Conservation (phyloP, 768 basidiomycete species). For the Suillus weaverae region DNA sequence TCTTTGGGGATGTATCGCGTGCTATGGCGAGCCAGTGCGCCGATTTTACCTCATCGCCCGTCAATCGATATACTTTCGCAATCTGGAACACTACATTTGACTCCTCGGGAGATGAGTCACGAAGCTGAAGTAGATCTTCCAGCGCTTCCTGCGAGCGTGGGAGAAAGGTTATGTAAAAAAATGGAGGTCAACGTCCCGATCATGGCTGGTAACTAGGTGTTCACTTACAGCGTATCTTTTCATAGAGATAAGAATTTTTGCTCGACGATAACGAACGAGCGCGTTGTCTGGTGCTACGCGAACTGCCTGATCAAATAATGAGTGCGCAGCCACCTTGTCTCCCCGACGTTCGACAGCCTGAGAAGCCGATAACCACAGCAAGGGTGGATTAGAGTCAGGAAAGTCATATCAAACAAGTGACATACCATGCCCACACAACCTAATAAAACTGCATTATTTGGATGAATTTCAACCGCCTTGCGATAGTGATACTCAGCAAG, state of each 20-base stretch:
- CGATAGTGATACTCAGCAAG: conserved; percentile 97
- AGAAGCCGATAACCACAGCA: conserved; percentile 16
- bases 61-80: conserved; percentile 83
- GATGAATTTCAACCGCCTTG: conserved; percentile 89
- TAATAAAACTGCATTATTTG: conserved; percentile 91
- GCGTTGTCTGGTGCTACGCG: conserved; percentile 83
- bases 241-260: conserved; percentile 85
- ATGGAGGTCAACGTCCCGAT: conserved; percentile 23
- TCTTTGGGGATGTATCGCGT: conserved; percentile 93
- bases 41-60: conserved; percentile 77
- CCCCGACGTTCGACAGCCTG: conserved; percentile 90
- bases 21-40: conserved; percentile 86
- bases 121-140: conserved; percentile 75
- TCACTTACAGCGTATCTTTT: conserved; percentile 76
- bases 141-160: conserved; percentile 64
- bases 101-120: conserved; percentile 87
- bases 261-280: conserved; percentile 90
- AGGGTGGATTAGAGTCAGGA: conserved; percentile 7
- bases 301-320: conserved; percentile 80
- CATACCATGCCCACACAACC: conserved; percentile 96
- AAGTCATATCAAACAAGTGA: conserved; percentile 29
- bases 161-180: conserved; percentile 25
- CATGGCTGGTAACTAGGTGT: conserved; percentile 21
- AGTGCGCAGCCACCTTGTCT: conserved; percentile 72
- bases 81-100: conserved; percentile 96